phyloP scores from a whole-genome alignment of 768 basidiomycete species.

The Ramaria rubella region DNA sequence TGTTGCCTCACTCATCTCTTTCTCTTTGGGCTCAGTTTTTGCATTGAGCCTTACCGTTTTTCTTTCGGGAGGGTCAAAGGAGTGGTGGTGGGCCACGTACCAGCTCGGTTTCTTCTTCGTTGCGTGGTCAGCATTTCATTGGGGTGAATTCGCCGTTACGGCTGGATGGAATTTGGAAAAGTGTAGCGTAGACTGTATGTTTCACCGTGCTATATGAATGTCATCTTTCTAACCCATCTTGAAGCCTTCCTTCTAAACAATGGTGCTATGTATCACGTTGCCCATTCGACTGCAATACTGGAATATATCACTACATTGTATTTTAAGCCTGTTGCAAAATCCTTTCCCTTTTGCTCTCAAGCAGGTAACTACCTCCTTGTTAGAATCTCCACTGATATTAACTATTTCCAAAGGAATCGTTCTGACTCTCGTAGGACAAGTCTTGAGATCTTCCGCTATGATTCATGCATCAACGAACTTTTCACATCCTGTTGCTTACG shows the following conservation, averaged over 20 bases:
- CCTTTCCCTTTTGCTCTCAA: slow-evolving; percentile 47
- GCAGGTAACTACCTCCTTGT: slow-evolving; percentile 38
- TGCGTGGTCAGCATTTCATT: slow-evolving; percentile 84
- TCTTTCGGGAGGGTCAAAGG: slow-evolving; percentile 36
- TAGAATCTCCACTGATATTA: slow-evolving; percentile 14
- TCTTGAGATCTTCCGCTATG: slow-evolving; percentile 87
- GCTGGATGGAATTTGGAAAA: slow-evolving; percentile 94
- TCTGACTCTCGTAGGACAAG: slow-evolving; percentile 64
- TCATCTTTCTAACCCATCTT: slow-evolving; percentile 4
- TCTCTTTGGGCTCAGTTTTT: slow-evolving; percentile 74
- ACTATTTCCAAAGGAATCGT: slow-evolving; percentile 44
- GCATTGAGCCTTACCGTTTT: slow-evolving; percentile 49
- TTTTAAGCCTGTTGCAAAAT: slow-evolving; percentile 59
- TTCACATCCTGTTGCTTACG: slow-evolving; percentile 78
- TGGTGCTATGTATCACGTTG: slow-evolving; percentile 75
- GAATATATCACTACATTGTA: slow-evolving; percentile 76
- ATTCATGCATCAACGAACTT: slow-evolving; percentile 91
- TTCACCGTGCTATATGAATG: background rate
- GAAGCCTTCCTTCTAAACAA: slow-evolving; percentile 93
- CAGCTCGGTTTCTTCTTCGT: slow-evolving; percentile 81
- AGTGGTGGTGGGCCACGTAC: slow-evolving; percentile 58
- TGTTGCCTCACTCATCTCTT: slow-evolving; percentile 68
- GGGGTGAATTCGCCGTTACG: slow-evolving; percentile 91
- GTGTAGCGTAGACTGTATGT: slow-evolving; percentile 86
- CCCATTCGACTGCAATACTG: slow-evolving; percentile 66